These are phyloP conservation scores for Oidium heveae DNA, from an alignment of 2,329 filamentous ascomycete species.

Conservation along the genomic window DNA sequence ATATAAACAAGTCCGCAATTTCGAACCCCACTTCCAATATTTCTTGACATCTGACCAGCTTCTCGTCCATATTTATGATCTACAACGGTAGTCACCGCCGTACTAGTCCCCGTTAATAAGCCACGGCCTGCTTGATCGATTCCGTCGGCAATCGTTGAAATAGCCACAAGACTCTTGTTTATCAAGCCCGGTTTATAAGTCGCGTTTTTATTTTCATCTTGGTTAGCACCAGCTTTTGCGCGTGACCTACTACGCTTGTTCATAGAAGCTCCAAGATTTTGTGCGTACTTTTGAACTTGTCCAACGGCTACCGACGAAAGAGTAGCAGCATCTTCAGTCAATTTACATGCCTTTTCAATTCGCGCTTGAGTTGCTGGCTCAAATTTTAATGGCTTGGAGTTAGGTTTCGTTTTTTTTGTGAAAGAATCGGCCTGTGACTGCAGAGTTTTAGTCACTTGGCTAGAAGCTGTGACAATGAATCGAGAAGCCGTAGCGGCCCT, in stretches of 20 bases:
- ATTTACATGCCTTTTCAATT: slow-evolving; percentile 71
- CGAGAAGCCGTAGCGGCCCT: slow-evolving; percentile 73
- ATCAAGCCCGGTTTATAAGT: slow-evolving; percentile 72
- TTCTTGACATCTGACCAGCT: slow-evolving; percentile 50
- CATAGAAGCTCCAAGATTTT: slow-evolving; percentile 64
- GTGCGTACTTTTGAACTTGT: slow-evolving; percentile 57
- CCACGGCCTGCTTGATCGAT: slow-evolving; percentile 69
- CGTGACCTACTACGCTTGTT: slow-evolving; percentile 32
- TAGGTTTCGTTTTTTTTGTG: slow-evolving; percentile 54
- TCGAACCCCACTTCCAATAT: slow-evolving; percentile 68
- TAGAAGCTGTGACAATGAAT: slow-evolving; percentile 70
- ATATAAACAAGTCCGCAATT: slow-evolving; percentile 96
- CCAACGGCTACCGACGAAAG: slow-evolving; percentile 72
- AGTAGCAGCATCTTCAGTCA: slow-evolving; percentile 55
- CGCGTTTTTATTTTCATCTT: slow-evolving; percentile 33
- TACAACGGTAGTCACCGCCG: slow-evolving; percentile 65
- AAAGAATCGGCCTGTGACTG: slow-evolving; percentile 57
- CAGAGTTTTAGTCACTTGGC: slow-evolving; percentile 53
- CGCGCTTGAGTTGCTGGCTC: slow-evolving; percentile 60
- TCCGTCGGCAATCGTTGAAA: slow-evolving; percentile 80
- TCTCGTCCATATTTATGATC: slow-evolving; percentile 74
- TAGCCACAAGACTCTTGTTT: slow-evolving; percentile 92
- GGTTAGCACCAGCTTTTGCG: slow-evolving; percentile 32
- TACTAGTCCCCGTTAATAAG: slow-evolving; percentile 46
- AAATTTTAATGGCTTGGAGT: slow-evolving; percentile 64